Base-by-base conservation (phyloP, 495 filamentous ascomycete genomes). In the Bacidia gigantensis region DNA sequence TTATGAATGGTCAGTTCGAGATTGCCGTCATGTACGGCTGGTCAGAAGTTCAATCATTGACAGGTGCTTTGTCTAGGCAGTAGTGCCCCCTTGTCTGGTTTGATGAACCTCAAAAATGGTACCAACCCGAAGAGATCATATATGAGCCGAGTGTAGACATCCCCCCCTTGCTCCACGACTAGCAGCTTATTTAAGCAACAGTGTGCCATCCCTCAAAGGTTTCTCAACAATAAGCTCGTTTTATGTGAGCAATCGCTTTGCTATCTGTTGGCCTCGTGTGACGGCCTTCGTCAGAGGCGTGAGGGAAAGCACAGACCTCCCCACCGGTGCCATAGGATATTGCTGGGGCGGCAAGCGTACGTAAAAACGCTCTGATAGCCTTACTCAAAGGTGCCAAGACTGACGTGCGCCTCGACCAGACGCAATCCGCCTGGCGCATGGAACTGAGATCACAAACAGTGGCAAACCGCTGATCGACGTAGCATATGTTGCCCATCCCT, bases 341-440 rank as follows among this genome's bases (percentile, higher is more conserved):
- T 81, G 78, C 60, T 82, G 76, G 78, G 79, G 79, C 29, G 80
- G 77, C 2, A 72, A 71, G 51, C 68, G 77, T 53, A 49, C 26
- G 25, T 20, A 39, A 10, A 39, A n/a, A n/a, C n/a, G n/a, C n/a
- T n/a, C n/a, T n/a, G n/a, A n/a, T n/a, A n/a, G n/a, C n/a, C n/a
- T n/a, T n/a, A n/a, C n/a, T 10, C 10, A 39, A 10, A 39, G 38
- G 50, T 26, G 50, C 11, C 32, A 11, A 1, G 40, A 44, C 18
- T 35, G 38, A n/a, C 11, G 10, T 39, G 32, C 10, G n/a, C 32
- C 10, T 39, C 10, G n/a, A 24, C 20, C 21, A 22, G 14, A 50
- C 26, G 60, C 69, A 0, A 53, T 74, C 3, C 53, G 64, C 17
- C 64, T 80, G 3, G 65, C 68, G 2, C 62, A 68, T 26, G 65